A percentile compares a stretch with the other conserved stretches of the same genome.
Conservation (phyloP, 768 basidiomycete species). For the Crucibulum laeve region DNA sequence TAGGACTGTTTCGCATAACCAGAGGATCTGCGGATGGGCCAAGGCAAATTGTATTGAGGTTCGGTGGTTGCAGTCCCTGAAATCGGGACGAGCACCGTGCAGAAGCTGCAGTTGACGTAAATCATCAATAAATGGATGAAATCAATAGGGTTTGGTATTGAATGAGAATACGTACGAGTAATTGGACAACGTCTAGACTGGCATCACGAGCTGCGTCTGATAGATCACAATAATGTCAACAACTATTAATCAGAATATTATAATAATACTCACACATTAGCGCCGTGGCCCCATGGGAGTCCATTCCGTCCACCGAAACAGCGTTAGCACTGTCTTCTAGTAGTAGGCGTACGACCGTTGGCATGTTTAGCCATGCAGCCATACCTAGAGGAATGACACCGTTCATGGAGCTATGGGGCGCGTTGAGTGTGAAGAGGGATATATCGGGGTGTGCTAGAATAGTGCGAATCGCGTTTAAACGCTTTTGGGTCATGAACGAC, state of each 20-base stretch:
- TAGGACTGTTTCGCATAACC: conserved; percentile 65
- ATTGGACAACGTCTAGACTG: conserved; percentile 58
- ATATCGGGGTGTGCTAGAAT: conserved; percentile 53
- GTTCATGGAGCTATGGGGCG: conserved; percentile 64
- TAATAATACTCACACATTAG: conserved; percentile 68
- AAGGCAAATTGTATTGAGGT: conserved; percentile 70
- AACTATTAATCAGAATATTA: conserved; percentile 12
- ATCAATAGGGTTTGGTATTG: background rate
- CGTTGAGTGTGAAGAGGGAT: conserved; percentile 68
- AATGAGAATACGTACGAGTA: conserved; percentile 45
- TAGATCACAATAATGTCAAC: conserved; percentile 5
- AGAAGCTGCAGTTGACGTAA: conserved; percentile 40
- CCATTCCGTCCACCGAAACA: conserved; percentile 71
- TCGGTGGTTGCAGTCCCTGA: conserved; percentile 67
- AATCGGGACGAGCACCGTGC: conserved; percentile 70
- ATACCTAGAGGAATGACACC: conserved; percentile 76
- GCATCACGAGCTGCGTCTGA: conserved; percentile 78
- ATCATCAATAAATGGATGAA: too few relatives aligned
- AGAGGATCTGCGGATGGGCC: conserved; percentile 57
- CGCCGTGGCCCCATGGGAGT: conserved; percentile 71
- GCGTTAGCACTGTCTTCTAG: conserved; percentile 57
- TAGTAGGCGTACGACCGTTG: conserved; percentile 55
- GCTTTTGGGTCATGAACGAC: conserved; percentile 55
- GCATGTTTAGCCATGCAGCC: conserved; percentile 73
- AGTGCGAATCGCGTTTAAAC: conserved; percentile 53